These are phyloP conservation scores for Trichoderma polysporum DNA, from an alignment of 2,329 filamentous ascomycete species.

Conservation along the genomic window DNA sequence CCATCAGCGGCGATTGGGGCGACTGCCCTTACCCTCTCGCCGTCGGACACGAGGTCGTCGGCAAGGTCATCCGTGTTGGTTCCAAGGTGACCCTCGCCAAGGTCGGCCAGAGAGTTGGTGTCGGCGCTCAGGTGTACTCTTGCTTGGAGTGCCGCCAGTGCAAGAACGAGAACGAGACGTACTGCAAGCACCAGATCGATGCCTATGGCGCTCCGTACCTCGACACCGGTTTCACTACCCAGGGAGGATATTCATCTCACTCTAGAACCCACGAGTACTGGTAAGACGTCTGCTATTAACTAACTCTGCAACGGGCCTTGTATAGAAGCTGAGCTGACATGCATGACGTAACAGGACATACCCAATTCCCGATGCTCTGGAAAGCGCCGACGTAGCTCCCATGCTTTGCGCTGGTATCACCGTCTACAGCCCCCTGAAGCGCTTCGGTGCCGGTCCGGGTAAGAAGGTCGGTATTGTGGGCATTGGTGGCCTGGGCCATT, in stretches of 20 bases:
- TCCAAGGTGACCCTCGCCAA: slow-evolving; percentile 46
- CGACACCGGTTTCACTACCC: slow-evolving; percentile 54
- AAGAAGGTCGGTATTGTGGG: slow-evolving; percentile 78
- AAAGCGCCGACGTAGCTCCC: slow-evolving; percentile 63
- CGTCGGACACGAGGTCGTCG: slow-evolving; percentile 73
- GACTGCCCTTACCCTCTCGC: slow-evolving; percentile 61
- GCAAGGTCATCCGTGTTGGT: slow-evolving; percentile 66
- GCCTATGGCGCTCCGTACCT: slow-evolving; percentile 54
- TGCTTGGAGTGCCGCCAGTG: slow-evolving; percentile 47
- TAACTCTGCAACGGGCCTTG: slow-evolving; percentile 49
- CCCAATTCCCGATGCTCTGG: slow-evolving; percentile 73
- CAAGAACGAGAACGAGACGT: slow-evolving; percentile 43
- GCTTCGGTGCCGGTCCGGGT: slow-evolving; percentile 72
- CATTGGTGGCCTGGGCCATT: slow-evolving; percentile 70
- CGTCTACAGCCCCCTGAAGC: slow-evolving; percentile 72
- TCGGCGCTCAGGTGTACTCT: slow-evolving; percentile 57
- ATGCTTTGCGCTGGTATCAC: slow-evolving; percentile 87
- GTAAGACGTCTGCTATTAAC: slow-evolving; percentile 43
- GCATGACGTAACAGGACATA: slow-evolving; percentile 48
- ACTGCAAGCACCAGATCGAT: slow-evolving; percentile 41
- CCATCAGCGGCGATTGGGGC: slow-evolving; percentile 68
- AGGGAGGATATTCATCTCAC: slow-evolving; percentile 54
- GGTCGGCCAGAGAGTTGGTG: slow-evolving; percentile 58
- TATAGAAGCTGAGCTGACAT: slow-evolving; percentile 27
- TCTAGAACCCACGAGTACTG: slow-evolving; percentile 46